A percentile compares a stretch with the other conserved stretches of the same genome.
phyloP scores from a whole-genome alignment of 495 filamentous ascomycete species.

The Hypoxylon rickii region DNA sequence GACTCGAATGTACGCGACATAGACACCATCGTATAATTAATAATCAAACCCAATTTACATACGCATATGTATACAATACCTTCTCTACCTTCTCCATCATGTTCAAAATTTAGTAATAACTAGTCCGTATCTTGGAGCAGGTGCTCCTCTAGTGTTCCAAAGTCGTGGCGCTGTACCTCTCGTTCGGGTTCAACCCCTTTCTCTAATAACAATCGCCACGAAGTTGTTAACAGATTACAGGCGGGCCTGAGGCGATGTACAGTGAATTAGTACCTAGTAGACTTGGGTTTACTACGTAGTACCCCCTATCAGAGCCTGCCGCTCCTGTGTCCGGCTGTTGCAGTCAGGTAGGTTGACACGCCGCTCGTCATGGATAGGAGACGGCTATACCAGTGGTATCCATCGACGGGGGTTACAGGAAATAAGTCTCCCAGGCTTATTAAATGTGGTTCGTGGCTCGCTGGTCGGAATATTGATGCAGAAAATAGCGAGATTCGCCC shows the following conservation, averaged over 20 bases:
- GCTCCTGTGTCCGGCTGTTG: not conserved
- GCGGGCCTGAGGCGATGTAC: slow-evolving; percentile 4
- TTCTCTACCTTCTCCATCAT: too few species aligned
- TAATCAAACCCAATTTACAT: too few species aligned
- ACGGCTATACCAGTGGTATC: not conserved
- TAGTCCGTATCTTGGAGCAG: too few species aligned
- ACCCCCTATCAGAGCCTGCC: too few species aligned
- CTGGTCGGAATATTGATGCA: not conserved
- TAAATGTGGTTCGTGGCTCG: not conserved
- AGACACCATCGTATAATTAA: too few species aligned
- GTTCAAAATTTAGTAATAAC: too few species aligned
- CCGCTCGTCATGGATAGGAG: not conserved
- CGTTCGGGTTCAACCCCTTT: not conserved
- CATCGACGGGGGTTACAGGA: too few species aligned
- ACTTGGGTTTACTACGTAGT: too few species aligned
- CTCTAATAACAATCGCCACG: not conserved
- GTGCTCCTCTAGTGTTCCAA: not conserved
- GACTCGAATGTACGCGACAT: too few species aligned
- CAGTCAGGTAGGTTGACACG: not conserved
- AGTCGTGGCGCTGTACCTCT: not conserved
- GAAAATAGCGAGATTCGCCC: not conserved
- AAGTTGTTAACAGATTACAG: not conserved
- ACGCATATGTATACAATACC: too few species aligned
- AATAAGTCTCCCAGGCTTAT: too few species aligned
- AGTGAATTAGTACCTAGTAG: not conserved